These are phyloP conservation scores for Yarrowia yakushimensis DNA, from an alignment of 805 yeast species.

Conservation along the genomic window DNA sequence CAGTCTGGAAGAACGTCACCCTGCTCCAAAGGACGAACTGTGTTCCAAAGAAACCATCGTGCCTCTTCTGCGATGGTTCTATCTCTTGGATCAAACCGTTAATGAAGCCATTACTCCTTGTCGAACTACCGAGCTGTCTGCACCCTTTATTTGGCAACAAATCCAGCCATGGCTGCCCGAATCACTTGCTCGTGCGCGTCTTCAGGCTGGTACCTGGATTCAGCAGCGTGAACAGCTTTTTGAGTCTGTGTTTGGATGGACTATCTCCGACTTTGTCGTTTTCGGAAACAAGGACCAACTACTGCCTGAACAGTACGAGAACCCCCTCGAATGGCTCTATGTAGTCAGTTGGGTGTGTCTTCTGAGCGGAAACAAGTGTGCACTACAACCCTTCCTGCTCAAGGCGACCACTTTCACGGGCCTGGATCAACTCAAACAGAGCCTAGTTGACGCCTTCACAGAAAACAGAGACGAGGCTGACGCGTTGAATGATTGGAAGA, in stretches of 20 bases:
- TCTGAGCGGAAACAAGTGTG: background rate
- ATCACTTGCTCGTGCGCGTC: background rate
- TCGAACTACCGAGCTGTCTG: background rate
- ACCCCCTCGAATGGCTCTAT: constrained; percentile 1
- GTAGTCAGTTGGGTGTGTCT: background rate
- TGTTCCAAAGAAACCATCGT: background rate
- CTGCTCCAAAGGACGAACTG: background rate
- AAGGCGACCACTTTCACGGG: background rate
- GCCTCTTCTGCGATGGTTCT: background rate
- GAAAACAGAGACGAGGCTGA: background rate
- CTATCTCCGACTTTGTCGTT: background rate
- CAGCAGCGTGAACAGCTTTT: background rate
- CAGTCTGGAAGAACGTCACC: background rate
- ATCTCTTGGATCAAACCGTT: background rate
- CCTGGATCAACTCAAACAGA: background rate
- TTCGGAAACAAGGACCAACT: background rate
- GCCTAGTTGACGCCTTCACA: background rate
- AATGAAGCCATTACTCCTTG: background rate
- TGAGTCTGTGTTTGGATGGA: background rate
- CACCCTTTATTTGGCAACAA: background rate
- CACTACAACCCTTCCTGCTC: background rate
- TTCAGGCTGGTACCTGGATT: background rate
- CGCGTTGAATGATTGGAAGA: constrained; percentile 1
- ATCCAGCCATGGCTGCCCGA: constrained; percentile 7
- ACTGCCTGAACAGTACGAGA: background rate